Percentiles rank a stretch among this genome's conserved stretches.
Conservation (phyloP, 768 basidiomycete species). For the Naganishia randhawae region DNA sequence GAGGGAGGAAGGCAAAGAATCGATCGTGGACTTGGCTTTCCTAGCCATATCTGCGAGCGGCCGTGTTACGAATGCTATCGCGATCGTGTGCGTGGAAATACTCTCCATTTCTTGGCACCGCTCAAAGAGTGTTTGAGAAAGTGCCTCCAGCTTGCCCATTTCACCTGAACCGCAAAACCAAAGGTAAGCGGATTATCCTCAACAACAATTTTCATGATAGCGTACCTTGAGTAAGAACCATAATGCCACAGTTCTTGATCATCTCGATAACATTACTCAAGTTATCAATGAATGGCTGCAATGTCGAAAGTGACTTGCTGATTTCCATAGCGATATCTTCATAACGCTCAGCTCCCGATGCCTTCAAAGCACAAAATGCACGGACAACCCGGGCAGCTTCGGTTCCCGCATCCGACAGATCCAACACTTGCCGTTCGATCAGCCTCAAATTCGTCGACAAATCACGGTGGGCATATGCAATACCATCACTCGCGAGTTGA, state of each 20-base stretch:
- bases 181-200: not conserved
- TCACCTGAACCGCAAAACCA: not conserved
- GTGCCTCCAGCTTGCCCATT: not conserved
- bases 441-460: not conserved
- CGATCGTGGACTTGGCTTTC: not conserved
- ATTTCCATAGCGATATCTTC: not conserved
- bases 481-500: not conserved
- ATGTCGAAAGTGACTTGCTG: not conserved
- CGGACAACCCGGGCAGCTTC: slow-evolving; percentile 5
- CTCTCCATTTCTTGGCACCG: not conserved
- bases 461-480: slow-evolving; percentile 3
- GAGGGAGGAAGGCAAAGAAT: slow-evolving; percentile 3
- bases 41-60: not conserved
- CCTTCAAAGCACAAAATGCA: not conserved
- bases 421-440: not conserved
- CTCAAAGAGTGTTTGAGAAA: not conserved
- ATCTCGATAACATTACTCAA: not conserved
- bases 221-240: slow-evolving; percentile 7
- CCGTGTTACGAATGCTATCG: not conserved
- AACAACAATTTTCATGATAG: not conserved
- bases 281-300: slow-evolving; percentile 2
- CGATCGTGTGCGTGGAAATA: not conserved
- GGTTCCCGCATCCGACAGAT: not conserved
- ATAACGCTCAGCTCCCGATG: not conserved
- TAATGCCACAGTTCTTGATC: not conserved